Conservation (phyloP, 345 rosid species). For the Carallia brachiata region DNA sequence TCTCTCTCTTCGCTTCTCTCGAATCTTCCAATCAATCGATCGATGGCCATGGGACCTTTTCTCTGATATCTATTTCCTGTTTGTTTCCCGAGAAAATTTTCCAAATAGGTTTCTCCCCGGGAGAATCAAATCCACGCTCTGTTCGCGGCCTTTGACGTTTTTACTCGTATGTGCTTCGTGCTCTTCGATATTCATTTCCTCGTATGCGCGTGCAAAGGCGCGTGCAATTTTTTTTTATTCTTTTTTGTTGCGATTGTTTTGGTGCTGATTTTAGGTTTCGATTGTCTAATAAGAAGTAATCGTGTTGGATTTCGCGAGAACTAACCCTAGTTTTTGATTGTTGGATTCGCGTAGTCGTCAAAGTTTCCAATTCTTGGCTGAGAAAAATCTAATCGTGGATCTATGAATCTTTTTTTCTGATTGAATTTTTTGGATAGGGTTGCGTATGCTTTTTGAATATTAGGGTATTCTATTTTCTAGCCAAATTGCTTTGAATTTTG, state of each 20-base stretch:
- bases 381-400: background rate
- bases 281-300: background rate
- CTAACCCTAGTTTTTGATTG: background rate
- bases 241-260: background rate
- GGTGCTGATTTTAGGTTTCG: background rate
- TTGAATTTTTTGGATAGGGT: background rate
- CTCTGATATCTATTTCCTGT: background rate
- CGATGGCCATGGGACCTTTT: background rate
- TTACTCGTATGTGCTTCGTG: no score
- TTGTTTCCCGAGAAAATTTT: background rate
- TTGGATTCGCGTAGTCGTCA: background rate
- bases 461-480: background rate
- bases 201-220: no score
- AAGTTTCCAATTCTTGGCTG: background rate
- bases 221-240: background rate
- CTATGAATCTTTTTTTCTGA: background rate
- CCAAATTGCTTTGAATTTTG: no score
- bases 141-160: no score
- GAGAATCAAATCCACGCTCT: background rate
- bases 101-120: background rate
- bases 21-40: background rate
- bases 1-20: background rate
- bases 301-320: background rate
- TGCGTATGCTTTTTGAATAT: background rate
- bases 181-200: no score